Conservation (phyloP, 2,329 filamentous ascomycete genomes). For the Ophiostoma pallidulum region DNA sequence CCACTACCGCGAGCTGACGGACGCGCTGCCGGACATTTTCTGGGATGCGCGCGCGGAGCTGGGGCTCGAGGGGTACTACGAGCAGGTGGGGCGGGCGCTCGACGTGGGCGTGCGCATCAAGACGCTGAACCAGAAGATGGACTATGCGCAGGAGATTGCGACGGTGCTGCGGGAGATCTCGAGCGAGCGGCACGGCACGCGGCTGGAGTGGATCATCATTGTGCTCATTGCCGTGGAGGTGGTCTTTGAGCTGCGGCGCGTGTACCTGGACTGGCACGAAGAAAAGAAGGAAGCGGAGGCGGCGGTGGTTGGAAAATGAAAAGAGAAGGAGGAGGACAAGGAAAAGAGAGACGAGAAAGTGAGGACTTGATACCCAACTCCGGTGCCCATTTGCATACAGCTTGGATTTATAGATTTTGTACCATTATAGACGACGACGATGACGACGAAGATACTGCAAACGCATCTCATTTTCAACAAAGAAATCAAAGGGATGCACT, state of each 20-base stretch:
- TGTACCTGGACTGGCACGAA: constrained; percentile 36
- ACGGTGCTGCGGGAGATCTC: constrained; percentile 78
- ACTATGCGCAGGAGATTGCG: constrained; percentile 93
- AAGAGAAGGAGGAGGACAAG: constrained; percentile 9
- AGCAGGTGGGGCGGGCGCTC: constrained; percentile 79
- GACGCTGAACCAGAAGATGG: constrained; percentile 91
- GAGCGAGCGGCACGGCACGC: constrained; percentile 79
- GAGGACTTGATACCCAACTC: not conserved
- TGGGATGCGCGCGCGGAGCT: constrained; percentile 90
- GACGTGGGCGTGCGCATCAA: constrained; percentile 89
- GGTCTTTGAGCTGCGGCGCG: constrained; percentile 68
- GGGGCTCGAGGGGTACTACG: constrained; percentile 88
- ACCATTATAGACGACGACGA: too few relatives aligned
- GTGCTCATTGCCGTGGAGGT: constrained; percentile 88
- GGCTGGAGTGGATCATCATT: constrained; percentile 94
- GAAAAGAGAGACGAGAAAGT: not conserved
- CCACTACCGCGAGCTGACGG: constrained; percentile 92
- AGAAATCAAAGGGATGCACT: too few relatives aligned
- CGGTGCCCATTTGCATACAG: too few relatives aligned
- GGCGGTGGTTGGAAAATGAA: not conserved
- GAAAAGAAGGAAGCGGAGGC: not conserved
- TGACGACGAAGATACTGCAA: too few relatives aligned
- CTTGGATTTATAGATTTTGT: too few relatives aligned
- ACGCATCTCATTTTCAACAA: too few relatives aligned
- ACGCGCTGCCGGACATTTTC: constrained; percentile 90